Percentiles rank a stretch among this genome's conserved stretches.
Evolutionary conservation across 306 rosid genomes (phyloP).

Genomic region (Dalbergia oliveri): DNA sequence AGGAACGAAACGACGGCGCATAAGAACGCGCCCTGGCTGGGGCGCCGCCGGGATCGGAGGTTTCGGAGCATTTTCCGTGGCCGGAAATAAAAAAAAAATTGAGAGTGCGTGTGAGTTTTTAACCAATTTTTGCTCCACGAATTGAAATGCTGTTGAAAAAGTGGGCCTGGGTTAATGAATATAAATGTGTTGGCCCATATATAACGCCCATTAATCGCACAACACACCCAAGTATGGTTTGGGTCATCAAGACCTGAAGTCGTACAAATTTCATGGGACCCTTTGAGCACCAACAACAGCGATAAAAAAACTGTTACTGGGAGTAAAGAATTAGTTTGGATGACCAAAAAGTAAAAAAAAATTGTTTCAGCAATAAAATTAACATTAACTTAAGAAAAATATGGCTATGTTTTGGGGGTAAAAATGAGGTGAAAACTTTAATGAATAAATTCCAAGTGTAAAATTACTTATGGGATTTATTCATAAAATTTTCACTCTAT

Average conservation of each 20-base stretch:
- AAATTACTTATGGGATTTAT: too few species aligned
- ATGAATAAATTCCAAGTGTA: too few species aligned
- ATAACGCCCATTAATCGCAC: not conserved
- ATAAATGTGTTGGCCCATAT: not conserved
- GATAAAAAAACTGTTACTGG: too few species aligned
- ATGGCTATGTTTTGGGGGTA: too few species aligned
- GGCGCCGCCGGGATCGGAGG: slow-evolving; percentile 69
- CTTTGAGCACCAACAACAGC: too few species aligned
- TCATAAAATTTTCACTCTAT: too few species aligned
- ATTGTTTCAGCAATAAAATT: too few species aligned
- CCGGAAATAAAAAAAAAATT: not conserved
- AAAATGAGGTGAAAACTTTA: too few species aligned
- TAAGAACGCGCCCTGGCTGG: slow-evolving; percentile 61
- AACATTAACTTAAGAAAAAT: too few species aligned
- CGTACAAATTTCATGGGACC: too few species aligned
- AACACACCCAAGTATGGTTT: not conserved
- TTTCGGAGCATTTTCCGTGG: slow-evolving; percentile 60
- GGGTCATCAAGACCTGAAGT: not conserved
- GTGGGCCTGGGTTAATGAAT: not conserved
- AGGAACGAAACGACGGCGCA: slow-evolving; percentile 67
- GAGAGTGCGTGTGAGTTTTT: not conserved
- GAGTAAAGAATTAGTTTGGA: too few species aligned
- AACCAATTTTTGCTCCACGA: not conserved
- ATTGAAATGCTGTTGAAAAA: not conserved
- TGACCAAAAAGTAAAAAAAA: too few species aligned